Evolutionary conservation across 2,329 filamentous ascomycete genomes (phyloP).

Genomic region (Monilinia polystroma): DNA sequence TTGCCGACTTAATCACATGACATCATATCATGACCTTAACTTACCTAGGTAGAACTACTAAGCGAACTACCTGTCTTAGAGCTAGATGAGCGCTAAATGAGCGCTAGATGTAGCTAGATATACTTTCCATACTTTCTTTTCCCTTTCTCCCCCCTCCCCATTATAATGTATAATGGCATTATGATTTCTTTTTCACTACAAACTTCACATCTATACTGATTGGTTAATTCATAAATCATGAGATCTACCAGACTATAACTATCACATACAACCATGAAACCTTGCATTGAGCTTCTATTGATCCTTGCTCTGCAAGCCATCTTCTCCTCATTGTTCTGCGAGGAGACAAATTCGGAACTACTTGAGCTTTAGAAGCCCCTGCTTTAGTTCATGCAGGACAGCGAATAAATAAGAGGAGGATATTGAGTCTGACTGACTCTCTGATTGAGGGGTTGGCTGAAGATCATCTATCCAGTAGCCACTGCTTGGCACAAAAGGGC

Average conservation of each 20-base stretch:
- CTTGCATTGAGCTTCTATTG: conserved; percentile 4
- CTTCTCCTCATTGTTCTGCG: conserved; percentile 16
- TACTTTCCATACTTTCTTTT: not conserved
- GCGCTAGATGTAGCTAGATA: too few species aligned
- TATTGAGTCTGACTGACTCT: too few species aligned
- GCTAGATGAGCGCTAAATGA: too few species aligned
- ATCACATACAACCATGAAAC: conserved; percentile 9
- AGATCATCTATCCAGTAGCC: not conserved
- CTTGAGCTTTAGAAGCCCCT: conserved; percentile 7
- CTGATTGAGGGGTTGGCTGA: not conserved
- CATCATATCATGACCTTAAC: not conserved
- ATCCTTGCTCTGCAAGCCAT: conserved; percentile 16
- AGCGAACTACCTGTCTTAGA: too few species aligned
- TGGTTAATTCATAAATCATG: not conserved
- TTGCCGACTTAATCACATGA: conserved; percentile 1
- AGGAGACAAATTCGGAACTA: not conserved
- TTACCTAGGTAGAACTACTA: too few species aligned
- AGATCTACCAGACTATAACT: not conserved
- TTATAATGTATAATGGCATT: not conserved
- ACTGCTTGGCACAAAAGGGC: not conserved
- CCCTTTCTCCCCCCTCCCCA: not conserved
- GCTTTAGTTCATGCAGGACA: conserved; percentile 8
- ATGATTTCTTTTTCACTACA: not conserved
- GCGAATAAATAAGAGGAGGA: not conserved
- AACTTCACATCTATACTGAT: not conserved